phyloP scores from a whole-genome alignment of 169 alveolate species.

The Amoebophrya sp. region DNA sequence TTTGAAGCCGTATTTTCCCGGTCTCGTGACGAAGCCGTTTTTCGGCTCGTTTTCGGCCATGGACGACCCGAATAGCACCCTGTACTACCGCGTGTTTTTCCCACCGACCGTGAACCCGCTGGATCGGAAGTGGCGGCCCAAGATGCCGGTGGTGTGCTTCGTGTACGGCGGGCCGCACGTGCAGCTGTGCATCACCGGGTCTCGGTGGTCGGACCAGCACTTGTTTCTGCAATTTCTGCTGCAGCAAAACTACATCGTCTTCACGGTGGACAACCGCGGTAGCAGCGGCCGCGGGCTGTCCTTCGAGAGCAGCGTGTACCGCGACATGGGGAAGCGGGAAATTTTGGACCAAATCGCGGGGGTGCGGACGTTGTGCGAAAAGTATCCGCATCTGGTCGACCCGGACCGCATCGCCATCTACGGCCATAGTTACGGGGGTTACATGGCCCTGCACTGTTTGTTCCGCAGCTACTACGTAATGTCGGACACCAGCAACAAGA shows the following conservation, averaged over 20 bases:
- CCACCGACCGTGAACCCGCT: not conserved
- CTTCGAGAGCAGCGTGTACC: not conserved
- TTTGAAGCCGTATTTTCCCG: not conserved
- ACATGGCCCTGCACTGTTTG: conserved; percentile 10
- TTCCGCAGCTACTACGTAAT: not conserved
- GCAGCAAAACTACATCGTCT: not conserved
- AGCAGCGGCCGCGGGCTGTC: not conserved
- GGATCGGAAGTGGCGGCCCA: not conserved
- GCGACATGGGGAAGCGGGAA: not conserved
- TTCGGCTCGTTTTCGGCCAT: not conserved
- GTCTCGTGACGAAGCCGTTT: not conserved
- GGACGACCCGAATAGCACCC: not conserved
- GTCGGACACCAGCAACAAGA: not conserved
- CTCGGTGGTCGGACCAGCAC: not conserved
- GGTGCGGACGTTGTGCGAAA: not conserved
- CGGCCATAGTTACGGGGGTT: not conserved
- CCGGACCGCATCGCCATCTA: conserved; percentile 8
- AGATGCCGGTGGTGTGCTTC: not conserved
- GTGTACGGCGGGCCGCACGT: conserved; percentile 24
- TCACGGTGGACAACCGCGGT: conserved; percentile 22
- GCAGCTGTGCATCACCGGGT: conserved; percentile 9
- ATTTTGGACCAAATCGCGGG: not conserved
- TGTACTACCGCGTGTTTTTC: not conserved
- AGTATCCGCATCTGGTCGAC: not conserved
- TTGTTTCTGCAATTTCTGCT: not conserved